Evolutionary conservation across 495 filamentous ascomycete species (phyloP), one percentile per base, ranked within the genome.

Genomic region (Penicillium soppii): DNA sequence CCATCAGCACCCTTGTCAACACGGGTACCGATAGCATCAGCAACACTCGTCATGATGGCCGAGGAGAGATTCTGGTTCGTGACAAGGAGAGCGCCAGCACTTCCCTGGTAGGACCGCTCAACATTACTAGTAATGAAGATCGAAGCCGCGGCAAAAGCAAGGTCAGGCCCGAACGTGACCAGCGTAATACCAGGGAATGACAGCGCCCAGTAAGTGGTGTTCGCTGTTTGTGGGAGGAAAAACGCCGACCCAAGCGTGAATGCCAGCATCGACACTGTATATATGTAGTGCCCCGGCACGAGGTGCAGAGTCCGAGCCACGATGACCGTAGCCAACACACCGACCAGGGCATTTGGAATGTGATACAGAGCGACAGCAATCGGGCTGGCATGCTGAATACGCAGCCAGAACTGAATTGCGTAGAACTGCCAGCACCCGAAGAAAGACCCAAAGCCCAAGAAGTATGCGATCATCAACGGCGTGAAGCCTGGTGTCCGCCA

Each of bases 401-500:
- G 62, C 8, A 75, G 58, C 66, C 71, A 76, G 53, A 77, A 78
- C 22, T 75, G 73, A 10, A 78, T 65, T 10, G 71, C 73, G 38
- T 72, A 78, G 46, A 77, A 76, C 37, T 75, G 73, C 73, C 73
- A 78, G 7, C 64, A 66, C 2, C 73, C 74, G 39, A 67, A 67
- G 61, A 56, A 76, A 4, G 62, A 65, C 5, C 73, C 75, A 25
- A 73, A 78, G 2, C 71, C 73, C 1, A 78, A 58, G 52, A 75
- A 73, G 42, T 77, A 78, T 2, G 74, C 62, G 0, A 71, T 44
- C 50, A 74, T 65, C 9, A 78, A 42, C 1, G 73, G 68, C 5
- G 68, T 61, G 47, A 78, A 77, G 10, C 75, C 73, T 0, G 65
- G 67, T 5, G 67, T 76, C 6, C 29, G 63, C 64, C 59, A 68